Conservation (phyloP, 352 stramenopile species). For the Globisporangium nunn region DNA sequence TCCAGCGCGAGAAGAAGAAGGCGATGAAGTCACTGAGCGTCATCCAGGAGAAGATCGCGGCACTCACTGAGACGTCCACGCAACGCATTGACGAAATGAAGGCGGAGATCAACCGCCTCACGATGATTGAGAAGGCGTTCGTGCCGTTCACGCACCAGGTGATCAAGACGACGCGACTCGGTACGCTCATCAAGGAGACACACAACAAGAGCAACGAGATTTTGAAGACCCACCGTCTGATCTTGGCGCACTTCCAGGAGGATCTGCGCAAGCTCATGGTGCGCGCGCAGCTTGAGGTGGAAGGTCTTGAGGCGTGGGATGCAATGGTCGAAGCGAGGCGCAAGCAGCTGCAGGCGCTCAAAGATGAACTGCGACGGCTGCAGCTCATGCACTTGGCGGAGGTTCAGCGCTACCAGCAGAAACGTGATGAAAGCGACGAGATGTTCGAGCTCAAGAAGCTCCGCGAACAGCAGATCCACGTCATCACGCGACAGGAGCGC, state of each 20-base stretch:
- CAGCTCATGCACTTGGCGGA: slow-evolving; percentile 61
- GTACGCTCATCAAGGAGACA: slow-evolving; percentile 28
- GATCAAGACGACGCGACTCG: slow-evolving; percentile 37
- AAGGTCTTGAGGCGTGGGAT: slow-evolving; percentile 56
- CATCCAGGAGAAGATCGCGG: slow-evolving; percentile 41
- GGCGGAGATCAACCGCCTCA: slow-evolving; percentile 52
- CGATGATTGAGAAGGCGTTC: slow-evolving; percentile 58
- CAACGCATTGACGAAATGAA: slow-evolving; percentile 56
- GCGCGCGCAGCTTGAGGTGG: slow-evolving; percentile 44
- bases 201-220: slow-evolving; percentile 35
- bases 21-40: slow-evolving; percentile 51
- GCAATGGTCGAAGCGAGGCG: slow-evolving; percentile 50
- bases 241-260: slow-evolving; percentile 49
- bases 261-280: slow-evolving; percentile 48
- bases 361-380: slow-evolving; percentile 45
- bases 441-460: slow-evolving; percentile 55
- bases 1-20: slow-evolving; percentile 81
- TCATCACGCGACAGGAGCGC: slow-evolving; percentile 40
- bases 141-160: slow-evolving; percentile 76
- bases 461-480: slow-evolving; percentile 32
- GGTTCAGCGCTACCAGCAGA: slow-evolving; percentile 44
- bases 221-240: slow-evolving; percentile 27
- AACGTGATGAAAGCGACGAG: slow-evolving; percentile 61
- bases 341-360: slow-evolving; percentile 50
- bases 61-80: slow-evolving; percentile 37